A percentile compares a stretch with the other conserved stretches of the same genome.
These are phyloP conservation scores for Wilcoxina mikolae DNA, from an alignment of 495 filamentous ascomycete species.

Conservation along the genomic window DNA sequence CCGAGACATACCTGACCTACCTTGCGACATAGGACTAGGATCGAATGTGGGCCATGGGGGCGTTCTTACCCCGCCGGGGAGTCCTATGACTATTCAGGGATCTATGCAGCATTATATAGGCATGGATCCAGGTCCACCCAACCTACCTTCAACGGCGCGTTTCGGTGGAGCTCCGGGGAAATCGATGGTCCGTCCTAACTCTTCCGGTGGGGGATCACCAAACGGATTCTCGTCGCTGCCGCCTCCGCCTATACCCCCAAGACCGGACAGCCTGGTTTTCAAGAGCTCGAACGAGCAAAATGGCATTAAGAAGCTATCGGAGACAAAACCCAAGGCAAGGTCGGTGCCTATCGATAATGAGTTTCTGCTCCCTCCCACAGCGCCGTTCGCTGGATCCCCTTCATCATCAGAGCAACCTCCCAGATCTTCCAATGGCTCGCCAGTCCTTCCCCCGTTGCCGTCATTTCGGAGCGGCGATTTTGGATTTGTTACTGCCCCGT, in stretches of 20 bases:
- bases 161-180: too few relatives aligned
- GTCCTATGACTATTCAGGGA: too few relatives aligned
- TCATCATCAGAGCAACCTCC: background rate
- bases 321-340: background rate
- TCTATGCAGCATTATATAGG: too few relatives aligned
- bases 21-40: background rate
- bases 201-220: too few relatives aligned
- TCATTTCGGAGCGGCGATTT: slow-evolving; percentile 24
- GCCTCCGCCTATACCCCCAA: slow-evolving; percentile 1
- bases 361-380: slow-evolving; percentile 3
- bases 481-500: slow-evolving; percentile 15
- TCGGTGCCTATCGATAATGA: background rate
- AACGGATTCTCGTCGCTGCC: too few relatives aligned
- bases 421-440: slow-evolving; percentile 9
- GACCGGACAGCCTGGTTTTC: background rate
- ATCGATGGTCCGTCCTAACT: too few relatives aligned
- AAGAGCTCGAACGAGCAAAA: background rate
- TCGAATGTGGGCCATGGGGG: background rate
- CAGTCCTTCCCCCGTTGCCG: slow-evolving; percentile 26
- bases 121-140: too few relatives aligned
- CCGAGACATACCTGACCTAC: slow-evolving; percentile 8
- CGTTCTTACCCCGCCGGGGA: background rate
- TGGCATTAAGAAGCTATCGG: background rate
- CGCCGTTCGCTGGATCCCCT: background rate
- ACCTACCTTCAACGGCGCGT: too few relatives aligned